Evolutionary conservation across 2,329 filamentous ascomycete species (phyloP).

Genomic region (Cyclaneusma minus): DNA sequence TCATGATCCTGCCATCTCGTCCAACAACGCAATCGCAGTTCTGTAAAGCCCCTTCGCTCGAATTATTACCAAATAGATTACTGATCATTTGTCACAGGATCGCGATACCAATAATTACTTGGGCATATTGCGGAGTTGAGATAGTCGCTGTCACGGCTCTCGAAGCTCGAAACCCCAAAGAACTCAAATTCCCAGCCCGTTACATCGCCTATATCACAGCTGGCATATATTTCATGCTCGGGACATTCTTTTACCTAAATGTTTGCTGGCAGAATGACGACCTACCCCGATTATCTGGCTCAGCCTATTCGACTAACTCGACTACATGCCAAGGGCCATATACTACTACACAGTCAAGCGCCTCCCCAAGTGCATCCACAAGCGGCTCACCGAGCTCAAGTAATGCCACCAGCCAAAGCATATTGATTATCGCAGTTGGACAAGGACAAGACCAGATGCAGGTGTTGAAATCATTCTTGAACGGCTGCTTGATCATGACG

Average conservation of each 20-base stretch:
- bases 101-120: slow-evolving; percentile 17
- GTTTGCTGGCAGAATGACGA: slow-evolving; percentile 11
- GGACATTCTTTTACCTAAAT: slow-evolving; percentile 14
- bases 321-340: slow-evolving; percentile 3
- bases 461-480: too few relatives aligned
- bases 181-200: slow-evolving; percentile 15
- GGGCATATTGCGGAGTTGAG: slow-evolving; percentile 19
- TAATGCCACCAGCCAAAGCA: too few relatives aligned
- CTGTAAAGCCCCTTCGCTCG: slow-evolving; percentile 13
- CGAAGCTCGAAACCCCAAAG: slow-evolving; percentile 14
- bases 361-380: too few relatives aligned
- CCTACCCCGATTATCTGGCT: slow-evolving; percentile 8
- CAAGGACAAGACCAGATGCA: too few relatives aligned
- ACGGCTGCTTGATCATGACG: slow-evolving; percentile 16
- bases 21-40: slow-evolving; percentile 12
- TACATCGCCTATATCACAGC: slow-evolving; percentile 16
- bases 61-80: not conserved
- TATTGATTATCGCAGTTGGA: too few relatives aligned
- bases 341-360: slow-evolving; percentile 7
- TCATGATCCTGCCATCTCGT: slow-evolving; percentile 11
- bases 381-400: too few relatives aligned
- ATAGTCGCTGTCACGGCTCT: slow-evolving; percentile 19
- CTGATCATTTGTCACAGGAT: slow-evolving; percentile 8
- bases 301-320: slow-evolving; percentile 3
- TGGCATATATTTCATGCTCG: slow-evolving; percentile 14